These are phyloP conservation scores for Tulasnella sp. DNA, from an alignment of 768 basidiomycete genomes.

Conservation along the genomic window DNA sequence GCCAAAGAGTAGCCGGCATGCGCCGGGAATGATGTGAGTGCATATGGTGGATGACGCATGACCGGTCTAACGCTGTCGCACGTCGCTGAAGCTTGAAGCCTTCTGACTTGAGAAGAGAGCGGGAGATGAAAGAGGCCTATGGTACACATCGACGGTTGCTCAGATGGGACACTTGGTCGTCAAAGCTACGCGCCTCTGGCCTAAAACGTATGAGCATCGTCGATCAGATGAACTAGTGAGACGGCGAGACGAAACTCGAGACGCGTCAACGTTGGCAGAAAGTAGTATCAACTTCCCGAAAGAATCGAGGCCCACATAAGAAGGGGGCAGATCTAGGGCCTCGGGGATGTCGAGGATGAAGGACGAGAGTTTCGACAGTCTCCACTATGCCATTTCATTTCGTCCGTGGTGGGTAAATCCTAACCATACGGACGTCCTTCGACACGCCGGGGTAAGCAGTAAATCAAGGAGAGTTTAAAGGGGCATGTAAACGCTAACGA, in stretches of 20 bases:
- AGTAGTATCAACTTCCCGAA: background rate
- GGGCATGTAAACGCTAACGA: background rate
- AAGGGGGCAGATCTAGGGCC: background rate
- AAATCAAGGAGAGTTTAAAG: background rate
- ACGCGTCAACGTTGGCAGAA: background rate
- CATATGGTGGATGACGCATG: background rate
- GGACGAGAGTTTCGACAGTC: background rate
- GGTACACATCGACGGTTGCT: background rate
- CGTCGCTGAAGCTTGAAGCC: background rate
- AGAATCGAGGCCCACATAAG: background rate
- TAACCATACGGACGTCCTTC: background rate
- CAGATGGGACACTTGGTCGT: background rate
- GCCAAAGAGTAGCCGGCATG: no score
- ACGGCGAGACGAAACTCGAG: background rate
- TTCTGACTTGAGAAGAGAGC: background rate
- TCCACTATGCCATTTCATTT: background rate
- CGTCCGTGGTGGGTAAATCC: background rate
- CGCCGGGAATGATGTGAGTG: background rate
- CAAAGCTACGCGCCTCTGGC: slow-evolving; percentile 10
- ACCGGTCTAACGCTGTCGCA: background rate
- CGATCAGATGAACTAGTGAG: background rate
- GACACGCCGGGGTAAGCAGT: background rate
- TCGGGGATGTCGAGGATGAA: background rate
- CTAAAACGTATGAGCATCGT: background rate
- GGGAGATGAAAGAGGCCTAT: background rate